Conservation (phyloP, 2,329 filamentous ascomycete species). For the Verticillium albo-atrum region DNA sequence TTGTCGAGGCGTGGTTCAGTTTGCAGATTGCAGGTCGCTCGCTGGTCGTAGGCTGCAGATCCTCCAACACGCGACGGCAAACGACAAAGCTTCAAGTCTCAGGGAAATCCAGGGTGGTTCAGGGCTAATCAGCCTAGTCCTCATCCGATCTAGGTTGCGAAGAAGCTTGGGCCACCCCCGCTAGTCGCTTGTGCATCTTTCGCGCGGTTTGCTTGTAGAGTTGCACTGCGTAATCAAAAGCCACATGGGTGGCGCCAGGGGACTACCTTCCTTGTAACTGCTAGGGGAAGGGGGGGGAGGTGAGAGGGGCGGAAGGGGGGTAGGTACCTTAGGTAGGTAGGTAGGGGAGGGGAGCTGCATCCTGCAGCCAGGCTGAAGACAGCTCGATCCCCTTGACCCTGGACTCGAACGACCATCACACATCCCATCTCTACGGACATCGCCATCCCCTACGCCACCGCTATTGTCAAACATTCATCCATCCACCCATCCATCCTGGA, state of each 20-base stretch:
- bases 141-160: not conserved
- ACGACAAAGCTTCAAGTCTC: no score
- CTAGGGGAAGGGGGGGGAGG: not conserved
- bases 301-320: not conserved
- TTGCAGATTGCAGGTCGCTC: no score
- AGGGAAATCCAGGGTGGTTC: no score
- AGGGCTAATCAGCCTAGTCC: not conserved
- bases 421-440: not conserved
- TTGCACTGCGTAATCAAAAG: not conserved
- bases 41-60: not conserved
- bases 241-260: not conserved
- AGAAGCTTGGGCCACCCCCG: constrained; percentile 1
- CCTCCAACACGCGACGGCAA: not conserved
- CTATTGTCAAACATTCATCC: not conserved
- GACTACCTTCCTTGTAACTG: no score
- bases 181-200: not conserved
- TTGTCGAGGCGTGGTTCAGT: no score
- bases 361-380: not conserved
- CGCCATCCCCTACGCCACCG: not conserved
- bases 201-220: not conserved
- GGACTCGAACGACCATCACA: not conserved
- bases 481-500: not conserved
- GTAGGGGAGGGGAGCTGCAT: not conserved
- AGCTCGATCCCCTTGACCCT: not conserved
- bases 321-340: no score